phyloP scores from a whole-genome alignment of 2,329 filamentous ascomycete genomes.

The Verticillium dahliae region DNA sequence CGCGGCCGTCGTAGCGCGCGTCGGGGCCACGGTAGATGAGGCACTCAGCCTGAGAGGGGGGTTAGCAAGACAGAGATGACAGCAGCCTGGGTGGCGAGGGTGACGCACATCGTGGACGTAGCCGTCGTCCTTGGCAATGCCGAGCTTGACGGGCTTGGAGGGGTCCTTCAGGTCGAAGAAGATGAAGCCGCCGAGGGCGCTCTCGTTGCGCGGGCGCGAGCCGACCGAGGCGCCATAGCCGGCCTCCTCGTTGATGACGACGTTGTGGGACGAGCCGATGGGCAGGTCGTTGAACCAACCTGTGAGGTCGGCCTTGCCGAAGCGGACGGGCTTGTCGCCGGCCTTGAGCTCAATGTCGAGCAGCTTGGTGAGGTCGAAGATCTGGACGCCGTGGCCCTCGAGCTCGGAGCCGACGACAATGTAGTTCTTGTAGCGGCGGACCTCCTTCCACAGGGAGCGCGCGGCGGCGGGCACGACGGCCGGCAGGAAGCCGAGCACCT shows the following conservation, averaged over 20 bases:
- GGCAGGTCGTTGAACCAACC: slow-evolving; percentile 17
- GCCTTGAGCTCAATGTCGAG: slow-evolving; percentile 32
- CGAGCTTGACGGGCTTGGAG: slow-evolving; percentile 40
- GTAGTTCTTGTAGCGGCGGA: slow-evolving; percentile 24
- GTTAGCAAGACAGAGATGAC: background rate
- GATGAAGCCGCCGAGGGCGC: slow-evolving; percentile 41
- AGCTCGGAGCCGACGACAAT: slow-evolving; percentile 31
- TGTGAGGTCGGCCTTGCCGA: slow-evolving; percentile 21
- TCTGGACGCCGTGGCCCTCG: slow-evolving; percentile 46
- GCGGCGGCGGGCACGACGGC: slow-evolving; percentile 2
- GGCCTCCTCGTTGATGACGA: slow-evolving; percentile 39
- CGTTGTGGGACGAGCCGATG: slow-evolving; percentile 30
- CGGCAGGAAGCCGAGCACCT: slow-evolving; percentile 31
- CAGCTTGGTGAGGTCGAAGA: slow-evolving; percentile 54
- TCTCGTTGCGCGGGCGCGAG: slow-evolving; percentile 23
- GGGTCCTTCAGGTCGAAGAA: slow-evolving; percentile 48
- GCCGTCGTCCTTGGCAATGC: slow-evolving; percentile 36
- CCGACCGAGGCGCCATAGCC: slow-evolving; percentile 35
- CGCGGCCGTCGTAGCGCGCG: slow-evolving; percentile 30
- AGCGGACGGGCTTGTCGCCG: slow-evolving; percentile 24
- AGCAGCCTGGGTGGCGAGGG: background rate
- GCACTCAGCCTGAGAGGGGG: slow-evolving; percentile 30
- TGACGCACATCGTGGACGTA: slow-evolving; percentile 37
- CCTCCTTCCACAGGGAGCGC: slow-evolving; percentile 23
- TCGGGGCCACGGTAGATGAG: slow-evolving; percentile 46